Base-by-base conservation (phyloP, 805 yeast genomes). In the Saccharomycopsis amapae region DNA sequence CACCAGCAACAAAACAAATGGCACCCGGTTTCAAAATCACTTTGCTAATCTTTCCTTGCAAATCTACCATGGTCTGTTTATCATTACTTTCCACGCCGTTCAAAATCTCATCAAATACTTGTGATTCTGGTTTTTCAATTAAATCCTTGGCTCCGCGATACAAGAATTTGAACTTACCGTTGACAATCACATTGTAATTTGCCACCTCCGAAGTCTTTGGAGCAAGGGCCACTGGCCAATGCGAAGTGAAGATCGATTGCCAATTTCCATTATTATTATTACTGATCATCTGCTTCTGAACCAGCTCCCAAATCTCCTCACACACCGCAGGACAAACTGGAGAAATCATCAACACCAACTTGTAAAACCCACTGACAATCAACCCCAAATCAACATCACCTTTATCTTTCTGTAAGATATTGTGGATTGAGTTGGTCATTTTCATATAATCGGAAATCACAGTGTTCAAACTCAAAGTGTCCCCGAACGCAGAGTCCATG, bases 371-470 rank as follows among this genome's bases (percentile, higher is more conserved):
- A 38, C 75, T 71, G 47, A 74, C 52, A 9, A 76, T 55, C n/a
- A 85, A 49, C 0, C 63, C 64, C 0, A 60, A 51, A 35, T 64
- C 60, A 7, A 76, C 63, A 1, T 59, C 52, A n/a, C 38, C 31
- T 1, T 62, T 55, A 5, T 64, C 57, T 31, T 71, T 69, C 3
- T 67, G 36, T 0, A 73, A 71, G 2, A 59, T 52, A 2, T 61
- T 56, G 15, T 85, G 55, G 10, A 48, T n/a, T 1, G 68, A 53
- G 55, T 79, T 76, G 9, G 94, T 82, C 41, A 81, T 61, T 57
- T 88, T 93, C 96, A 88, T 90, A 57, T 78, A 83, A 58, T 88
- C 94, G 0, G 97, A 85, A 20, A 93, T 75, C 1, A 87, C 79
- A 0, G 96, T 89, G 61, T 93, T 90, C 59, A 90, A 67, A 0